A percentile compares a stretch with the other conserved stretches of the same genome.
Evolutionary conservation across 176 grass and related monocot genomes (phyloP).

Genomic region (Avena eriantha): DNA sequence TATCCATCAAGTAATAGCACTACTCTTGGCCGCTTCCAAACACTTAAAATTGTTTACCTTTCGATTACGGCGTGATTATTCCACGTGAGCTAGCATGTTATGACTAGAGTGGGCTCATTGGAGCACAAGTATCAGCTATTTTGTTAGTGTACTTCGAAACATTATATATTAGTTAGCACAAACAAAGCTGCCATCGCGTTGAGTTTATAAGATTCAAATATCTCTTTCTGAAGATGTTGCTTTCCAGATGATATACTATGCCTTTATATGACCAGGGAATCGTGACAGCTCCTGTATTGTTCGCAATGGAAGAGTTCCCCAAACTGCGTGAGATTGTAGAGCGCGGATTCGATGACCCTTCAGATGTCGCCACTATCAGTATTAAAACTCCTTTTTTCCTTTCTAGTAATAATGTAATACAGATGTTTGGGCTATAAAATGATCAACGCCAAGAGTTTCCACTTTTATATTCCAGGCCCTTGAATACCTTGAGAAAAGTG

Average conservation of each 20-base stretch:
- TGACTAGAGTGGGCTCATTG: not conserved
- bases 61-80: not conserved
- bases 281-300: constrained; percentile 81
- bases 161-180: not conserved
- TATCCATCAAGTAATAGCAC: constrained; percentile 71
- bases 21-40: not conserved
- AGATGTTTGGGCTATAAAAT: constrained; percentile 29
- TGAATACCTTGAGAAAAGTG: constrained; percentile 50
- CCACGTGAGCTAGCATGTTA: not conserved
- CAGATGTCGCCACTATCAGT: constrained; percentile 63
- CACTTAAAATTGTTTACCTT: not conserved
- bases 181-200: not conserved
- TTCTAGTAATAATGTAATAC: not conserved
- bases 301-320: constrained; percentile 86
- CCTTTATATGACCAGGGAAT: constrained; percentile 59
- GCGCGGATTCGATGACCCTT: constrained; percentile 69
- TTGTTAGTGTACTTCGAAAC: not conserved
- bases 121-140: not conserved
- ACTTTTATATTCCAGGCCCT: constrained; percentile 45
- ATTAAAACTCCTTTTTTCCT: not conserved
- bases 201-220: not conserved
- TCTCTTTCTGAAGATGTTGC: not conserved
- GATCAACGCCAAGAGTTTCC: not conserved
- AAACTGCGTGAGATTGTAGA: constrained; percentile 64
- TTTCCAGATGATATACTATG: not conserved